phyloP scores from a whole-genome alignment of 2,329 filamentous ascomycete species.

The Colletotrichum gloeosporioides region DNA sequence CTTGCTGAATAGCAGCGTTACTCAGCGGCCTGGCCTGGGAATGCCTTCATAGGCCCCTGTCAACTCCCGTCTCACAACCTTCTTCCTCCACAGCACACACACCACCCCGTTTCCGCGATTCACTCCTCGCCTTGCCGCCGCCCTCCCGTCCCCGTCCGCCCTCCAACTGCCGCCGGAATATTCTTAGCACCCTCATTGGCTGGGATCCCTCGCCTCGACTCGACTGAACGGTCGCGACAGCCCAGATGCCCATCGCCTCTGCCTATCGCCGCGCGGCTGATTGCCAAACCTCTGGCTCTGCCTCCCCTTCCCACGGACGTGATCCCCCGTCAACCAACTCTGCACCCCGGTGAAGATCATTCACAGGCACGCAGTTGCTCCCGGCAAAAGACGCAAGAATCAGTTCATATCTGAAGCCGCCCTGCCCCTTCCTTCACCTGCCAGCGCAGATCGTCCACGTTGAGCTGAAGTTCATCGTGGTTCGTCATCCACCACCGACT shows the following conservation, averaged over 20 bases:
- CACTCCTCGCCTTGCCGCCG: background rate
- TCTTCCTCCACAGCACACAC: background rate
- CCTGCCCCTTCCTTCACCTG: background rate
- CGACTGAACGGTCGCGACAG: background rate
- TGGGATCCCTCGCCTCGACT: background rate
- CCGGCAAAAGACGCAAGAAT: constrained; percentile 9
- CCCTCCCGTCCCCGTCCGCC: background rate
- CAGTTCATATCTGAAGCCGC: constrained; percentile 20
- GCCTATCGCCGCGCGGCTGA: constrained; percentile 1
- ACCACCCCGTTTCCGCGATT: background rate
- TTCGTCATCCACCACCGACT: background rate
- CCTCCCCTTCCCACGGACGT: background rate
- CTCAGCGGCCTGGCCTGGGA: background rate
- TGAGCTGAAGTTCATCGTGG: background rate
- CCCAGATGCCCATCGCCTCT: background rate
- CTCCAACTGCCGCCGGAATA: background rate
- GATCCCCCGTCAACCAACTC: background rate
- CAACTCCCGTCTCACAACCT: background rate
- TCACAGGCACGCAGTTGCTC: background rate
- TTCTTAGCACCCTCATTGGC: constrained; percentile 8
- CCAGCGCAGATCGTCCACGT: background rate
- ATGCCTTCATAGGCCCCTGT: background rate
- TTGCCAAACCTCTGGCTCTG: constrained; percentile 15
- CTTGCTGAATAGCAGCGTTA: background rate
- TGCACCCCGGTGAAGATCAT: constrained; percentile 13